Percentiles rank a stretch among this genome's conserved stretches.
Evolutionary conservation across 2,329 filamentous ascomycete genomes (phyloP).

Genomic region (Hypocreales sp.): DNA sequence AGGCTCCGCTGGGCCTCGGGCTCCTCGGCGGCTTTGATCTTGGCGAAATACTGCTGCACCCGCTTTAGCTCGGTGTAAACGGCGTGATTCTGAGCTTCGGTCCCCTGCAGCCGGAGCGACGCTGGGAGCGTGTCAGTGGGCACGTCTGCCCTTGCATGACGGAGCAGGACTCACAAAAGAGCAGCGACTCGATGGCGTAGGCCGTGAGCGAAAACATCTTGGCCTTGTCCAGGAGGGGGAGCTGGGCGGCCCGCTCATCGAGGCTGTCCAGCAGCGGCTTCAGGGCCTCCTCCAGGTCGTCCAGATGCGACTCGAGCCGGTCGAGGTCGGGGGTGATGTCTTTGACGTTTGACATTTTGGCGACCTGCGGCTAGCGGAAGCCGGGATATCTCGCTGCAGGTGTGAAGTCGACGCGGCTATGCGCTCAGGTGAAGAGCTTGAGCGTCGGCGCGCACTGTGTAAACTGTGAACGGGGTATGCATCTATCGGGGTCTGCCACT

Average conservation of each 20-base stretch:
- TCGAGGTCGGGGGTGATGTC: conserved; percentile 55
- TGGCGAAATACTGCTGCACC: conserved; percentile 81
- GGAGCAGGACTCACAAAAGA: conserved; percentile 53
- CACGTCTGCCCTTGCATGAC: background rate
- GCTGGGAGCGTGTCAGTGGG: conserved; percentile 23
- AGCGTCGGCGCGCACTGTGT: too few relatives aligned
- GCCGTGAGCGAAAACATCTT: conserved; percentile 82
- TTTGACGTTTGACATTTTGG: conserved; percentile 24
- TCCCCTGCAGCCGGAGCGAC: conserved; percentile 62
- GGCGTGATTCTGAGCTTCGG: conserved; percentile 69
- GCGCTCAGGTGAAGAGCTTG: too few relatives aligned
- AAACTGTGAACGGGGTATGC: too few relatives aligned
- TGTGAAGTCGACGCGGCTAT: too few relatives aligned
- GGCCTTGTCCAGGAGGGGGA: conserved; percentile 87
- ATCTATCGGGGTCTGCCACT: too few relatives aligned
- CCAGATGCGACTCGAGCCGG: conserved; percentile 62
- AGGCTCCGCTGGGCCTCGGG: conserved; percentile 36
- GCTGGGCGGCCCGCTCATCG: conserved; percentile 53
- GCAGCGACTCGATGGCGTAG: conserved; percentile 78
- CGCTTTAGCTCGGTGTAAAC: conserved; percentile 76
- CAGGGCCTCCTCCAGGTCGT: conserved; percentile 60
- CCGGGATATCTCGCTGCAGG: too few relatives aligned
- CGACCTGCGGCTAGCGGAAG: too few relatives aligned
- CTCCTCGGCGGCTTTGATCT: conserved; percentile 67
- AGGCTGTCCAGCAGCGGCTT: conserved; percentile 57